phyloP scores from a whole-genome alignment of 2,329 filamentous ascomycete genomes.

The Sarocladiaceae sp. region DNA sequence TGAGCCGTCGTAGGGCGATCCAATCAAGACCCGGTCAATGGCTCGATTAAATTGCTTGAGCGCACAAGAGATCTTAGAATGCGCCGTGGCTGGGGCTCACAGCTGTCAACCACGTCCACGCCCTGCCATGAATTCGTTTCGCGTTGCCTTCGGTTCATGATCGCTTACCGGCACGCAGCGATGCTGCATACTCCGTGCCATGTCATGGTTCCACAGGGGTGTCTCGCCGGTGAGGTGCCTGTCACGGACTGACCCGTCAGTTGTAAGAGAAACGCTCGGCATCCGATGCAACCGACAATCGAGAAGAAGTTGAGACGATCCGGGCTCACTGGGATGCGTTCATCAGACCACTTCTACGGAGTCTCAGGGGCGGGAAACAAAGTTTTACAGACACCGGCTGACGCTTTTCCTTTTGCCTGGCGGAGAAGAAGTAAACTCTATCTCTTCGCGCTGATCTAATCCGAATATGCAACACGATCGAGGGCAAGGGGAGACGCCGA shows the following conservation, averaged over 20 bases:
- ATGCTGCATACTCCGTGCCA: not conserved
- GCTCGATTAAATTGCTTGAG: not conserved
- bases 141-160: slow-evolving; percentile 1
- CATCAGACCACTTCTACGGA: slow-evolving; percentile 8
- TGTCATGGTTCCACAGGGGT: too few species aligned
- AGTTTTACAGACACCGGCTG: slow-evolving; percentile 4
- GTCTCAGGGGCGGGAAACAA: slow-evolving; percentile 4
- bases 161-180: not conserved
- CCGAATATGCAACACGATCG: too few species aligned
- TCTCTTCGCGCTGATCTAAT: not conserved
- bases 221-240: too few species aligned
- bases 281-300: slow-evolving; percentile 6
- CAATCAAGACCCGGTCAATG: not conserved
- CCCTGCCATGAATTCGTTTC: too few species aligned
- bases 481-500: too few species aligned
- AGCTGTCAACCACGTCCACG: too few species aligned
- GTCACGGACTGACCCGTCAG: too few species aligned
- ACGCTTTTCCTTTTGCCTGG: not conserved
- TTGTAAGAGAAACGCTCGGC: slow-evolving; percentile 8
- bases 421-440: not conserved
- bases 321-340: not conserved
- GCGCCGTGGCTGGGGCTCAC: too few species aligned
- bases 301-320: slow-evolving; percentile 1
- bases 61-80: too few species aligned
- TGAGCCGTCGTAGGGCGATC: slow-evolving; percentile 2